Evolutionary conservation across 2,329 filamentous ascomycete species (phyloP).

Genomic region (Ophiostoma triangulosporum): DNA sequence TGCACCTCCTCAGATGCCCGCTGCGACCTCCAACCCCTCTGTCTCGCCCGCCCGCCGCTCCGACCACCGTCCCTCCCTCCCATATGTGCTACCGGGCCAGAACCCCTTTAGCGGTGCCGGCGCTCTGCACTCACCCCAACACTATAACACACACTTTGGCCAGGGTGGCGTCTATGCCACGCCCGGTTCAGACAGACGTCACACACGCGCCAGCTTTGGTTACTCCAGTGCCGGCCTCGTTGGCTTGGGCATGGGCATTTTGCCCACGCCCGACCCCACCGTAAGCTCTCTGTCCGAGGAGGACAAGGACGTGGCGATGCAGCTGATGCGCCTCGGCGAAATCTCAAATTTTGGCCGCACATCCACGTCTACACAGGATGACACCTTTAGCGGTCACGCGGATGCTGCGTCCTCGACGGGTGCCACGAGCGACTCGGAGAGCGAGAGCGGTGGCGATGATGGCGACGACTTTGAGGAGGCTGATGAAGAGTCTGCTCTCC

Average conservation of each 20-base stretch:
- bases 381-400: constrained; percentile 81
- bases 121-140: constrained; percentile 73
- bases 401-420: constrained; percentile 76
- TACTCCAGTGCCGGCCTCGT: constrained; percentile 26
- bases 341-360: constrained; percentile 88
- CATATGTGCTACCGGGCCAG: constrained; percentile 62
- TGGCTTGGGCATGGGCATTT: constrained; percentile 37
- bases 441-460: constrained; percentile 58
- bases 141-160: constrained; percentile 44
- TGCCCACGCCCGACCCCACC: constrained; percentile 93
- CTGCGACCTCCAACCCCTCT: constrained; percentile 92
- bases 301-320: constrained; percentile 81
- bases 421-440: constrained; percentile 67
- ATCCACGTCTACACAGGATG: constrained; percentile 84
- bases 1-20: constrained; percentile 84
- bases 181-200: constrained; percentile 46
- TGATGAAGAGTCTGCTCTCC: constrained; percentile 42
- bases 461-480: constrained; percentile 39
- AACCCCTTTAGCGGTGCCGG: constrained; percentile 69
- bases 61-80: constrained; percentile 57
- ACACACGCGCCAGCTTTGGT: constrained; percentile 50
- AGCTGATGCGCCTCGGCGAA: constrained; percentile 90
- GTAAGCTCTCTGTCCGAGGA: constrained; percentile 97
- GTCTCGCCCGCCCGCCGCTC: constrained; percentile 80
- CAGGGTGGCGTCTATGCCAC: constrained; percentile 49